Conservation (phyloP, 805 yeast species). For the Starmerella geochares region DNA sequence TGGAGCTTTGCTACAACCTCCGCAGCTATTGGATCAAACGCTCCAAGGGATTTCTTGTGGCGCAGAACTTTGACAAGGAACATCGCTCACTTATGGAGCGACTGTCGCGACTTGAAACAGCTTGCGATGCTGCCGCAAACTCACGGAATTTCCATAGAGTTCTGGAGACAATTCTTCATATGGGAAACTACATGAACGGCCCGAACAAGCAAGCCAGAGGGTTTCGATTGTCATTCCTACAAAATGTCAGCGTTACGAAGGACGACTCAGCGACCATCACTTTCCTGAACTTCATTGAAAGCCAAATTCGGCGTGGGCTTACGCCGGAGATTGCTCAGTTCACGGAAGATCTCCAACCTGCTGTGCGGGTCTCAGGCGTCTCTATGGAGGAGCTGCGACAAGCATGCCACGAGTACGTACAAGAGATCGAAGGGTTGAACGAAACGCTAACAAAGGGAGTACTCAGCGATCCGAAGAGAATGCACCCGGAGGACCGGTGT, state of each 20-base stretch:
- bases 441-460: constrained; percentile 73
- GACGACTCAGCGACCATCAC: constrained; percentile 81
- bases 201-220: constrained; percentile 86
- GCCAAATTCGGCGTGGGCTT: constrained; percentile 68
- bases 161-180: constrained; percentile 73
- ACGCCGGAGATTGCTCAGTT: constrained; percentile 63
- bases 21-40: constrained; percentile 88
- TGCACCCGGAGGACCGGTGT: constrained; percentile 79
- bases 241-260: constrained; percentile 78
- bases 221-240: constrained; percentile 80
- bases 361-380: constrained; percentile 54
- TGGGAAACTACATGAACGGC: constrained; percentile 96
- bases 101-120: constrained; percentile 60
- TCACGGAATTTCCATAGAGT: constrained; percentile 62
- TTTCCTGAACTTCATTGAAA: constrained; percentile 85
- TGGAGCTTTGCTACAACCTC: constrained; percentile 73
- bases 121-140: constrained; percentile 52
- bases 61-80: constrained; percentile 65
- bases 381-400: constrained; percentile 70
- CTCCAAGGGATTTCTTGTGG: constrained; percentile 66
- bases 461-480: constrained; percentile 60
- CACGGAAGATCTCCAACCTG: constrained; percentile 57
- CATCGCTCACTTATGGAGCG: constrained; percentile 60
- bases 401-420: constrained; percentile 59
- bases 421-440: constrained; percentile 56